Evolutionary conservation across 176 grass and related monocot genomes (phyloP).

Genomic region (Saccharum officinarum): DNA sequence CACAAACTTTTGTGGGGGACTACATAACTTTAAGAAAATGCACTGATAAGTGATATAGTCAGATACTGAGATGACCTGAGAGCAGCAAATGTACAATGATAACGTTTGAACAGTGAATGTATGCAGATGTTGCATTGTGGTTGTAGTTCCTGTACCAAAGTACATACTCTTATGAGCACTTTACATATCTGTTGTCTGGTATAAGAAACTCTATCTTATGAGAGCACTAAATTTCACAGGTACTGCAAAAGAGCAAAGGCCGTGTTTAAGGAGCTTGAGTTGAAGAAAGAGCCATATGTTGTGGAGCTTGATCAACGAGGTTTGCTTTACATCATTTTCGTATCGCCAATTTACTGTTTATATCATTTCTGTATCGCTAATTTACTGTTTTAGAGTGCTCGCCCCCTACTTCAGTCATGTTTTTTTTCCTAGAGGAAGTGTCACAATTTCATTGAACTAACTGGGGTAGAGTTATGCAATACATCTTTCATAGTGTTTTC

Average conservation of each 20-base stretch:
- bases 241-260: slow-evolving; percentile 69
- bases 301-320: slow-evolving; percentile 75
- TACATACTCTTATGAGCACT: neutral
- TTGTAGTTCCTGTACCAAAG: neutral
- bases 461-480: neutral
- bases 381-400: neutral
- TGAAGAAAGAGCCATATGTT: slow-evolving; percentile 62
- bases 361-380: neutral
- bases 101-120: neutral
- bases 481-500: neutral
- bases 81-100: neutral
- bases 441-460: slow-evolving; percentile 9
- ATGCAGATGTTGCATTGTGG: neutral
- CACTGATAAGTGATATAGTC: neutral
- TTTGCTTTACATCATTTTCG: slow-evolving; percentile 27
- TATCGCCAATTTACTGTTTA: neutral
- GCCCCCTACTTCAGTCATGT: neutral
- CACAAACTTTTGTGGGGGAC: neutral
- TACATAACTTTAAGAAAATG: neutral
- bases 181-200: neutral
- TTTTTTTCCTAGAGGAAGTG: neutral
- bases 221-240: slow-evolving; percentile 31
- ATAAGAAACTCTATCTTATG: slow-evolving; percentile 1
- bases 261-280: slow-evolving; percentile 64
- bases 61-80: neutral